phyloP scores from a whole-genome alignment of 495 filamentous ascomycete genomes.

The Cryomyces minteri region DNA sequence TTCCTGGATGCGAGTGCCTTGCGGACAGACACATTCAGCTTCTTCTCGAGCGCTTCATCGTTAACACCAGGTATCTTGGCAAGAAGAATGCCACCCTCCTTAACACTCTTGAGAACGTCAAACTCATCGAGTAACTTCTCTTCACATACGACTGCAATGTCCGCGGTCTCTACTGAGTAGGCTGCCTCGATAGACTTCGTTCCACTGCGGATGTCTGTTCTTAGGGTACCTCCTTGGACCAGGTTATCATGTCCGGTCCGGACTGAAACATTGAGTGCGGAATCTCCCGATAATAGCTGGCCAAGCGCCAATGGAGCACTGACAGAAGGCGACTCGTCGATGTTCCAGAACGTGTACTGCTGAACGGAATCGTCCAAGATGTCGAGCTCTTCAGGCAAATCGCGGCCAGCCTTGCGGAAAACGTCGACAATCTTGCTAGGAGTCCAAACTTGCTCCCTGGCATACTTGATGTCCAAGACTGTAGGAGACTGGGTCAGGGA shows the following conservation, averaged over 20 bases:
- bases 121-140: conserved; percentile 61
- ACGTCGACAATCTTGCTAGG: conserved; percentile 55
- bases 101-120: conserved; percentile 50
- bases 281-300: conserved; percentile 55
- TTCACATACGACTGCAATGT: conserved; percentile 60
- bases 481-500: conserved; percentile 36
- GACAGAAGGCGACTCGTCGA: conserved; percentile 51
- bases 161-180: conserved; percentile 60
- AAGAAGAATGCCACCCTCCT: conserved; percentile 52
- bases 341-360: conserved; percentile 90
- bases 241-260: conserved; percentile 69
- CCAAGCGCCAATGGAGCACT: conserved; percentile 47
- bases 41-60: conserved; percentile 81
- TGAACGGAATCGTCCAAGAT: conserved; percentile 30
- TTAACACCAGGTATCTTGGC: conserved; percentile 59
- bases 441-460: conserved; percentile 63
- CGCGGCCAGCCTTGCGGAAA: conserved; percentile 32
- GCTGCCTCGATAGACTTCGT: conserved; percentile 67
- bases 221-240: conserved; percentile 64
- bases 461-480: conserved; percentile 75
- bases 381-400: conserved; percentile 24
- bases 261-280: conserved; percentile 56
- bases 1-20: conserved; percentile 48
- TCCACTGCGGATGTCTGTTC: conserved; percentile 73
- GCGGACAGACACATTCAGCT: conserved; percentile 45